Base-by-base conservation (phyloP, 371 early-diverging fungal genomes). In the Mucor sp. region DNA sequence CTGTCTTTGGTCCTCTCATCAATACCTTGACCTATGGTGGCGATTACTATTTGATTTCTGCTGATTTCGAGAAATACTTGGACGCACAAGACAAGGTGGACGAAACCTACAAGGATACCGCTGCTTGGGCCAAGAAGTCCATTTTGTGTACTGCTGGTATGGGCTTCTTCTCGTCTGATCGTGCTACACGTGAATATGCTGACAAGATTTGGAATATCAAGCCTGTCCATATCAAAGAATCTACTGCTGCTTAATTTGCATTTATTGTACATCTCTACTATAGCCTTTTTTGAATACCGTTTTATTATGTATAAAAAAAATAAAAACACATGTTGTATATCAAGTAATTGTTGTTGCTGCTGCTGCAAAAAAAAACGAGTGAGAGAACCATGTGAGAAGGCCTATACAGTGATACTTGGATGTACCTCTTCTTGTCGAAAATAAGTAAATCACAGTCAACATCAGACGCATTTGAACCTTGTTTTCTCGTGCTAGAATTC, bases 101-200 rank as follows among this genome's bases (percentile, higher is more conserved):
- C 74, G 83, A 67, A 15, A 87, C 89, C 0, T 97, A 88, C 81
- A 86, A 88, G 75, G 85, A 97, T 80, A 84, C 81, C 68, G 74
- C 82, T 35, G 78, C 74, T 47, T 97, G 97, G 97, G 85, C 90
- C 48, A 88, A 87, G 71, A 93, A 91, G 79, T 91, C 90, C 47
- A 96, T 97, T 68, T 77, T 88, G 50, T 94, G 94, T 61, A 92
- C 94, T 23, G 94, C 96, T 57, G 84, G 89, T 69, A 97, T 96
- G 96, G 91, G 93, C 74, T 94, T 94, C 76, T 96, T 96, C 84
- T 92, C 93, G 47, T 88, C 93, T 28, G 91, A 91, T 69, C 87
- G 96, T 66, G 85, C 94, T 44, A 90, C 94, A 78, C 76, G 84
- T 71, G 95, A 96, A 68, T 96, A 95, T 68, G 96, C 95, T 32